Base-by-base conservation (phyloP, 257 asterid species). In the Solanum arcanum region DNA sequence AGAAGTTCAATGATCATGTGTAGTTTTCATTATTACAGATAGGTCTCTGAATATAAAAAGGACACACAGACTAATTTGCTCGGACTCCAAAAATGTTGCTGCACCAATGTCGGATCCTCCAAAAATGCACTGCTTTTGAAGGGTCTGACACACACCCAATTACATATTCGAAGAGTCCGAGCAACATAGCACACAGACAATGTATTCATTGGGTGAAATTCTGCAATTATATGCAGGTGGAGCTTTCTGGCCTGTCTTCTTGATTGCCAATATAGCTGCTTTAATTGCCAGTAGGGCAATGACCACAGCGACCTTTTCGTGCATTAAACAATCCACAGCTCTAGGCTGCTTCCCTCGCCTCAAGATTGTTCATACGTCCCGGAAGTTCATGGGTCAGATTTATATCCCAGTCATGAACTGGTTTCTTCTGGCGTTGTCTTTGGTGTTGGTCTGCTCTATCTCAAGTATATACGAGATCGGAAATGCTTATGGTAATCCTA, bases 281-380 rank as follows among this genome's bases (percentile, higher is more conserved):
- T 88, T 97, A 90, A 95, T 97, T 88, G 99, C 99, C 88, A 97
- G 99, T 92, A 92, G 99, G 92, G 95, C 99, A 64, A 96, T 94
- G 98, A 96, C 98, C 73, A 95, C 99, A 70, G 99, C 99, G 21
- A 95, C 98, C 60, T 97, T 97, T 92, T 95, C 99, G 59, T 96
- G 99, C 90, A 94, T 97, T 62, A 96, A 97, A 87, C 99, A 97
- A 88, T 94, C 99, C 88, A 92, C 94, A 33, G 97, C 98, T 16
- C 98, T 97, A 68, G 99, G 99, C 78, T 97, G 99, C 91, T 97
- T 97, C 89, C 99, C 99, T 88, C 98, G 99, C 87, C 96, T 97
- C 39, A 97, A 97, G 93, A 95, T 97, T 77, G 89, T 97, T 86
- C 99, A 97, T 88, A 97, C 99, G 62, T 97, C 99, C 12, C 94